Evolutionary conservation across 768 basidiomycete species (phyloP).

Genomic region (Grammothele lineata): DNA sequence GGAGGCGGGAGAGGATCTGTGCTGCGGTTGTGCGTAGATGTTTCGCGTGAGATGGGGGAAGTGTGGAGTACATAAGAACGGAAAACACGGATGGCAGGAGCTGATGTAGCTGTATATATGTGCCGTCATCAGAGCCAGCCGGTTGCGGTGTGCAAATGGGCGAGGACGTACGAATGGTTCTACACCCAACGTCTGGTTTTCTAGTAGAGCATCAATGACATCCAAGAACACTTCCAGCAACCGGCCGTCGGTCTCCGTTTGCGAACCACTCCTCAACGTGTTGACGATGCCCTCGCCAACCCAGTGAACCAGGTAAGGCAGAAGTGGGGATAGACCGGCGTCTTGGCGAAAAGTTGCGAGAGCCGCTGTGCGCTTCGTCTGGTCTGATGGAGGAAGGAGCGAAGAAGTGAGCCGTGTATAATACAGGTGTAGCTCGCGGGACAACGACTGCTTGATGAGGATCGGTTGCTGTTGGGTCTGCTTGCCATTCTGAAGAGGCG

Average conservation of each 20-base stretch:
- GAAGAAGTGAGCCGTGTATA: constrained; percentile 88
- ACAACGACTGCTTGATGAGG: constrained; percentile 88
- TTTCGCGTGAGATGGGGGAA: constrained; percentile 67
- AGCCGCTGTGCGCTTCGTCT: constrained; percentile 79
- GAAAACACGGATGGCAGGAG: constrained; percentile 91
- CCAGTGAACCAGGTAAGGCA: constrained; percentile 96
- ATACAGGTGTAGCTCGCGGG: constrained; percentile 91
- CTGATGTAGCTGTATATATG: constrained; percentile 78
- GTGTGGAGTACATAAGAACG: constrained; percentile 80
- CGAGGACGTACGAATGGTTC: constrained; percentile 83
- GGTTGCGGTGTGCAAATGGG: background rate
- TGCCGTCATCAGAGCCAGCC: too few species aligned
- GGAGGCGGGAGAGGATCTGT: constrained; percentile 76
- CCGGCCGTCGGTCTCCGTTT: constrained; percentile 62
- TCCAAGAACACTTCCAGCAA: constrained; percentile 80
- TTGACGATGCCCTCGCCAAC: constrained; percentile 82
- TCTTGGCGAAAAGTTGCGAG: constrained; percentile 86
- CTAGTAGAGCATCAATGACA: constrained; percentile 78
- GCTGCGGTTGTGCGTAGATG: constrained; percentile 78
- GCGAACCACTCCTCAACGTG: constrained; percentile 44
- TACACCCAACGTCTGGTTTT: constrained; percentile 85
- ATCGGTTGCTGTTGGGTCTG: constrained; percentile 61
- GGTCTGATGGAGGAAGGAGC: constrained; percentile 62
- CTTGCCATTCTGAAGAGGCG: constrained; percentile 26
- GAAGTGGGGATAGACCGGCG: constrained; percentile 84